Evolutionary conservation across 257 asterid species (phyloP), one percentile per base, ranked within the genome.

Genomic region (Scutellaria galericulata): DNA sequence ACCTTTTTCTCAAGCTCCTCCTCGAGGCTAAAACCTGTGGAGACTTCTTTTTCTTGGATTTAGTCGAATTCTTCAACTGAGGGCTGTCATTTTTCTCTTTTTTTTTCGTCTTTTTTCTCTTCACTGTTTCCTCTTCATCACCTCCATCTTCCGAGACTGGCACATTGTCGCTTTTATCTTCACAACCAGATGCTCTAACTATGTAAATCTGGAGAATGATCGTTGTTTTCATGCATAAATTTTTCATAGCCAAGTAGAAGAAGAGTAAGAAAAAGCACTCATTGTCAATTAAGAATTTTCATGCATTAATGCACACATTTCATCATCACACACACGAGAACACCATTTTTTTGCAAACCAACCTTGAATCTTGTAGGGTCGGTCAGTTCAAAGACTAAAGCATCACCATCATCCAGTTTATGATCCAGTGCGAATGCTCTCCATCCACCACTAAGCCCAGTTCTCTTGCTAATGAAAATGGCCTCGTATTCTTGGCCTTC

Each of bases 391-490:
- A 90, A 89, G 65, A 90, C 88, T 53, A 86, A 59, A 65, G 97
- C 96, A 80, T 93, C 96, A 12, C 98, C 97, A 56, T 93, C 97
- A 70, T 89, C 97, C 76, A 93, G 75, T 68, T 93, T 91, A 74
- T 93, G 97, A 53, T 89, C 94, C 48, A 91, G 59, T 6, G 96
- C 93, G 70, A 93, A 89, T n/a, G 85, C 96, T 85, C 97, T 89
- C 98, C 98, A 91, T 66, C 98, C 96, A 44, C 98, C 98, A 63
- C 97, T 88, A 35, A 93, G 83, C 70, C 97, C 97, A 22, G 78
- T 50, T 86, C 93, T 86, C 82, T 83, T 79, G 86, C 96, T 64
- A 14, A 93, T 86, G 80, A 50, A 93, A 45, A 87, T 48, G 7
- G 96, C 89, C 12, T 74, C 88, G 22, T 75, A 91, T 77, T 89